Conservation (phyloP, 257 asterid genomes). For the Datura wrightii region DNA sequence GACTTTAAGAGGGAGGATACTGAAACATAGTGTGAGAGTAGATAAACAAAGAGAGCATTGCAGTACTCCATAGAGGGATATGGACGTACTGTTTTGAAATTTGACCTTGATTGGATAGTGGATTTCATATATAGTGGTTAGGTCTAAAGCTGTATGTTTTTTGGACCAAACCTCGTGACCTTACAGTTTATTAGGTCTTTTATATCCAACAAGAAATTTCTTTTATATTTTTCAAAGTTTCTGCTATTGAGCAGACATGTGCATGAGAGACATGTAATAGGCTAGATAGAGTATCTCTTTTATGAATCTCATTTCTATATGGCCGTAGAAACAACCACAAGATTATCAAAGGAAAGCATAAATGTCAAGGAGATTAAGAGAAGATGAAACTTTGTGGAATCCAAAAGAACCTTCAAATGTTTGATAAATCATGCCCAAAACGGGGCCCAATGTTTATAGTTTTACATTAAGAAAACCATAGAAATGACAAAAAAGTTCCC, state of each 20-base stretch:
- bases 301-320: neutral
- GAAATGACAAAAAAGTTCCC: neutral
- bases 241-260: neutral
- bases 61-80: neutral
- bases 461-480: neutral
- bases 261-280: neutral
- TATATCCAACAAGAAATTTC: conserved; percentile 5
- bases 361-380: neutral
- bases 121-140: neutral
- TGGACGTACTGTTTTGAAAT: neutral
- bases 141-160: neutral
- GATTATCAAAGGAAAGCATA: neutral
- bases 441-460: neutral
- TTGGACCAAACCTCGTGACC: neutral
- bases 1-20: neutral
- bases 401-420: neutral
- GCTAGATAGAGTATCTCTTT: neutral
- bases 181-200: neutral
- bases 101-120: neutral
- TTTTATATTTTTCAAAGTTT: neutral
- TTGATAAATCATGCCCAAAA: neutral
- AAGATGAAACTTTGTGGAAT: neutral
- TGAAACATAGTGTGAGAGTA: neutral
- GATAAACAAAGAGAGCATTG: neutral
- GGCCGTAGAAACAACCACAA: neutral